Base-by-base conservation (phyloP, 805 yeast genomes). In the Saturnispora zaruensis region DNA sequence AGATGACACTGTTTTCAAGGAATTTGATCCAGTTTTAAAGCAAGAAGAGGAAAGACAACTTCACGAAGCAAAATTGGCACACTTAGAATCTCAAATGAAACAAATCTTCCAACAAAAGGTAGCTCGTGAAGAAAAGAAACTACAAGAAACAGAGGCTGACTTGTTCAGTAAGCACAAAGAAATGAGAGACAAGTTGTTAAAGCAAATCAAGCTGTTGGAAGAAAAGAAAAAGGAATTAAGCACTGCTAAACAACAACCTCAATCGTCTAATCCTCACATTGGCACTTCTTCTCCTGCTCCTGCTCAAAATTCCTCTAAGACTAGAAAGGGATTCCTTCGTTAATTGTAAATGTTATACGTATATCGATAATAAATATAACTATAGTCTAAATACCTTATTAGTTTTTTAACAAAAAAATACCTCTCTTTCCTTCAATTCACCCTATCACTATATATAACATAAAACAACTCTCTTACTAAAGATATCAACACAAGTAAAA, bases 71-170 rank as follows among this genome's bases (percentile, higher is more conserved):
- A 89, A 91, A 65, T 76, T 93, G 60, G 84, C 90, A 51, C 88
- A 87, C 73, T 79, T 93, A 84, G 98, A 93, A 72, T 79, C 88
- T 38, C 98, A 93, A 70, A 89, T 93, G 97, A 90, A 91, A 72
- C 76, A 82, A 25, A 96, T 93, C 50, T 93, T 93, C 81, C 96
- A 90, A 71, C 93, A 87, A 64, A 93, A 93, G 73, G 99, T 93
- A 30, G 74, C 84, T 52, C 96, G 90, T 70, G 95, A 93, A 81
- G 99, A 93, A 70, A 87, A 89, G 77, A 91, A 91, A 73, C 78
- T 93, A 64, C 96, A 90, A 72, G 87, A 87, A 71, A 87, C 96
- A 44, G 99, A 93, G 73, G 93, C 95, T 51, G 99, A 93, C 69
- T 78, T 93, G 64, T 91, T 91, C 66, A 79, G 93, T 38, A 84